Evolutionary conservation across 2,329 filamentous ascomycete species (phyloP).

Genomic region (Pyrenochaeta sp.): DNA sequence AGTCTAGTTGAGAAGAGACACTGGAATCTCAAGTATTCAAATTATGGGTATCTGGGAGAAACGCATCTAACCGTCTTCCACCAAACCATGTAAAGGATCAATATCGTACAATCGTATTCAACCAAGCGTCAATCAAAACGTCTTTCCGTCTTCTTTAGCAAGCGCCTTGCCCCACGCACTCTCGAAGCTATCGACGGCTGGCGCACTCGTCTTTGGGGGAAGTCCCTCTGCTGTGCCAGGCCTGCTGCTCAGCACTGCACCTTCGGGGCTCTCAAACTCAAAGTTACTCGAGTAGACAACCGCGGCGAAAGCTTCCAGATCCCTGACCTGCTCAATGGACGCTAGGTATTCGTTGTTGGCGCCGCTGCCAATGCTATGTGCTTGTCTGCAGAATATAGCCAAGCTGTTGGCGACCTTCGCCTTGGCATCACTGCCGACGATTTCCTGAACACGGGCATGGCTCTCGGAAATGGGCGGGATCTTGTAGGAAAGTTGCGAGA

Average conservation of each 20-base stretch:
- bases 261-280: constrained; percentile 58
- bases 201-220: constrained; percentile 23
- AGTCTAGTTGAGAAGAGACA: too few species aligned
- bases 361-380: constrained; percentile 81
- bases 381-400: constrained; percentile 88
- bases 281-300: constrained; percentile 89
- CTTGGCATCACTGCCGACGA: constrained; percentile 60
- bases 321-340: constrained; percentile 77
- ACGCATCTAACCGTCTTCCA: too few species aligned
- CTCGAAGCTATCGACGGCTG: constrained; percentile 70
- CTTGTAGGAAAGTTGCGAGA: constrained; percentile 81
- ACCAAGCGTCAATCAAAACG: constrained; percentile 12
- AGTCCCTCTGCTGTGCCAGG: constrained; percentile 58
- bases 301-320: constrained; percentile 83
- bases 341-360: constrained; percentile 59
- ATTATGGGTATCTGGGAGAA: constrained; percentile 27
- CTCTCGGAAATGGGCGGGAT: constrained; percentile 55
- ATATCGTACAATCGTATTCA: constrained; percentile 6
- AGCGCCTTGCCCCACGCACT: constrained; percentile 73
- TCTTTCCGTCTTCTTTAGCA: constrained; percentile 52
- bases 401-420: constrained; percentile 87
- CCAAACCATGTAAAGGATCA: neutral
- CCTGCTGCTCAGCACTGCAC: constrained; percentile 8
- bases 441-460: constrained; percentile 58
- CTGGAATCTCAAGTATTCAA: constrained; percentile 8